Conservation (phyloP, 2,329 filamentous ascomycete genomes). For the Talaromyces sp. region DNA sequence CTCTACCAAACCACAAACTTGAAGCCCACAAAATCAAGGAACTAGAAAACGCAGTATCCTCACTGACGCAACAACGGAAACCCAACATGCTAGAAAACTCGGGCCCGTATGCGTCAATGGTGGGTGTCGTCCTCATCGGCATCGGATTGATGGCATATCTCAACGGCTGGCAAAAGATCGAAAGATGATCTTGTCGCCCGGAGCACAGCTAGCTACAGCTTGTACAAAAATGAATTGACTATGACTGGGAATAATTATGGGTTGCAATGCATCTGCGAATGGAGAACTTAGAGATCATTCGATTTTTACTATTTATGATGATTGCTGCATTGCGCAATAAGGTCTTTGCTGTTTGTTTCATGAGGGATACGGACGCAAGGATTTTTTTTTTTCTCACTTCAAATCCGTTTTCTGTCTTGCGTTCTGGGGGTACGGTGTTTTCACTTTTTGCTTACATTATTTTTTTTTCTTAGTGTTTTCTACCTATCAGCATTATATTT, state of each 20-base stretch:
- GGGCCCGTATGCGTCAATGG: constrained; percentile 75
- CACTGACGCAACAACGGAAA: constrained; percentile 39
- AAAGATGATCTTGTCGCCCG: constrained; percentile 36
- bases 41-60: constrained; percentile 41
- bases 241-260: constrained; percentile 10
- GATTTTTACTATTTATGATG: not conserved
- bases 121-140: constrained; percentile 76
- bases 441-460: constrained; percentile 19
- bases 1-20: not conserved
- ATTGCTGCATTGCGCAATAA: constrained; percentile 12
- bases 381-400: constrained; percentile 20
- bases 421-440: constrained; percentile 23
- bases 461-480: constrained; percentile 13
- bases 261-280: constrained; percentile 14
- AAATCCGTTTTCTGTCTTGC: constrained; percentile 20
- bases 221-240: constrained; percentile 10
- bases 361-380: constrained; percentile 10
- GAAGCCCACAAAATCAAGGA: constrained; percentile 46
- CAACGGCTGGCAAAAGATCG: constrained; percentile 71
- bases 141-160: constrained; percentile 84
- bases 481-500: not conserved
- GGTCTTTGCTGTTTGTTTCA: constrained; percentile 3
- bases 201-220: not conserved
- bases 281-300: constrained; percentile 7
- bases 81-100: constrained; percentile 50